phyloP scores from a whole-genome alignment of 2,329 filamentous ascomycete genomes.

The Botryotinia globosa region DNA sequence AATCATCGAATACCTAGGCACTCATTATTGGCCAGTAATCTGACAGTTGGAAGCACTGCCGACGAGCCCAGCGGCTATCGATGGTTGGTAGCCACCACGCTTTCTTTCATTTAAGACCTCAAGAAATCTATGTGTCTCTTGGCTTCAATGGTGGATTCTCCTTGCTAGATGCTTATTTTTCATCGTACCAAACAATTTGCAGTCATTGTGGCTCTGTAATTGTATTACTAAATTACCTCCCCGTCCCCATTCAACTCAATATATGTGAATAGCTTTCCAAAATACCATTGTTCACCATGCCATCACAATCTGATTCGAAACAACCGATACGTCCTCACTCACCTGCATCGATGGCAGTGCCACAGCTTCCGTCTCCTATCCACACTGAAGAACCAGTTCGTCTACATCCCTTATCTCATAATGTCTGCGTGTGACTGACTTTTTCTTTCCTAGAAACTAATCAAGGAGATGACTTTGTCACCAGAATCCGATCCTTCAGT shows the following conservation, averaged over 20 bases:
- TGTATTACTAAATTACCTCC: neutral
- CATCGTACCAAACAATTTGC: neutral
- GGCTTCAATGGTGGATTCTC: neutral
- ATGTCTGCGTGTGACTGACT: neutral
- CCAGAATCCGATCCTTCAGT: neutral
- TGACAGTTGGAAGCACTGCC: neutral
- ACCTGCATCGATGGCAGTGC: neutral
- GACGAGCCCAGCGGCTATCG: neutral
- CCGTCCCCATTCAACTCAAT: neutral
- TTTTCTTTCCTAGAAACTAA: neutral
- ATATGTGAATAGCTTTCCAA: neutral
- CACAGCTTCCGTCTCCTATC: neutral
- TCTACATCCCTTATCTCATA: neutral
- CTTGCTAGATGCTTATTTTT: neutral
- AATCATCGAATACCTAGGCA: neutral
- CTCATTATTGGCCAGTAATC: neutral
- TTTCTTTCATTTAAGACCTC: neutral
- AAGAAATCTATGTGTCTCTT: neutral
- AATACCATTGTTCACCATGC: neutral
- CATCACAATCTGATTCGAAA: neutral
- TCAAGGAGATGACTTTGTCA: neutral
- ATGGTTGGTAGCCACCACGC: neutral
- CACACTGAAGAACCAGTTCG: neutral
- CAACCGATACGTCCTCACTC: neutral
- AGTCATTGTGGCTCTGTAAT: neutral